Percentiles rank a stretch among this genome's conserved stretches.
phyloP scores from a whole-genome alignment of 2,329 filamentous ascomycete genomes.

The Hymenoscyphus fraxineus region DNA sequence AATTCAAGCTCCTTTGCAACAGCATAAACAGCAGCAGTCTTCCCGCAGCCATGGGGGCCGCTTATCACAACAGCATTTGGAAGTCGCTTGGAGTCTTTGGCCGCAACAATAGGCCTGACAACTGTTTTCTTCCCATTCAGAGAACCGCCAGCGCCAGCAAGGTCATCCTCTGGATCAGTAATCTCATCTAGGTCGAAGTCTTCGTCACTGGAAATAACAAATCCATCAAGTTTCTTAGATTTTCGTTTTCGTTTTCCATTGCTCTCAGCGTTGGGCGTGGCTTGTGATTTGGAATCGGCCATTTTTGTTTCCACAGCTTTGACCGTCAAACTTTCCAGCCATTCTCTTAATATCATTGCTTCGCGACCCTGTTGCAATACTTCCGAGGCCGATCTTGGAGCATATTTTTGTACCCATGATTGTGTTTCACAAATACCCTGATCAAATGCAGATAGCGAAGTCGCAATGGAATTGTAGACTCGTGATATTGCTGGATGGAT shows the following conservation, averaged over 20 bases:
- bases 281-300: constrained; percentile 21
- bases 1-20: constrained; percentile 89
- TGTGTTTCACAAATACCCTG: constrained; percentile 67
- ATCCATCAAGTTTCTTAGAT: constrained; percentile 69
- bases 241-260: constrained; percentile 62
- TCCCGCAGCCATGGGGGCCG: constrained; percentile 85
- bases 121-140: constrained; percentile 50
- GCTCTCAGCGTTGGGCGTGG: constrained; percentile 33
- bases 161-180: constrained; percentile 54
- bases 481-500: constrained; percentile 56
- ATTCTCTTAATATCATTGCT: constrained; percentile 68
- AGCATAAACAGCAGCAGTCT: constrained; percentile 88
- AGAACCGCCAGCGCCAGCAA: constrained; percentile 35
- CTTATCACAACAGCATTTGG: constrained; percentile 83
- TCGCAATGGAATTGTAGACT: constrained; percentile 57
- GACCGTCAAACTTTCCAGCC: constrained; percentile 74
- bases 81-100: constrained; percentile 46
- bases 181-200: constrained; percentile 70
- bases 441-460: constrained; percentile 74
- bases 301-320: constrained; percentile 66
- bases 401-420: constrained; percentile 82
- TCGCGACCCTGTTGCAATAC: constrained; percentile 75
- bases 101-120: constrained; percentile 43
- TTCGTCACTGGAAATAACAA: constrained; percentile 75
- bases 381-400: constrained; percentile 63